Evolutionary conservation across 202 grass and related monocot species (phyloP).

Genomic region (Brachypodium distachyon): DNA sequence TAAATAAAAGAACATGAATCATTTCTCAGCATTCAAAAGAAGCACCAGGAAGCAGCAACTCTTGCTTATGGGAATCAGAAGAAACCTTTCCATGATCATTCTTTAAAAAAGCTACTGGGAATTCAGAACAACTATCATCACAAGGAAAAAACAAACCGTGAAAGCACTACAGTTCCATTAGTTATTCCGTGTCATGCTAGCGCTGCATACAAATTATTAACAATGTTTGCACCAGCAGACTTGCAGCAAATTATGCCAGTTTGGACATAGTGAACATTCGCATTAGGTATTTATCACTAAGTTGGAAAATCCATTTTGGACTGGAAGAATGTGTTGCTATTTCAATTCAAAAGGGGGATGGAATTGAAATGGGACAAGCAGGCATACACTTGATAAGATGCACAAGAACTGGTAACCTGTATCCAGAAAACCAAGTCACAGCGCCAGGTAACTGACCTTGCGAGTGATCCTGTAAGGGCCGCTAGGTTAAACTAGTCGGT

Average conservation of each 20-base stretch:
- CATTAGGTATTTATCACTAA: neutral
- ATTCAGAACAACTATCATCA: slow-evolving; percentile 8
- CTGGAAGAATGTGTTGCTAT: neutral
- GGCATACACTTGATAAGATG: neutral
- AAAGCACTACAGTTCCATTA: neutral
- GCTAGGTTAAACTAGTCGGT: neutral
- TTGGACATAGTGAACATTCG: neutral
- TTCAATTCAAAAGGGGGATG: neutral
- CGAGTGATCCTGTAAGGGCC: neutral
- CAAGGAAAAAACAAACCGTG: neutral
- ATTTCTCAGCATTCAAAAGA: slow-evolving; percentile 30
- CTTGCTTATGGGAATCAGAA: slow-evolving; percentile 13
- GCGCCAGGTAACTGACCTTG: neutral
- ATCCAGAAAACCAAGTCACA: neutral
- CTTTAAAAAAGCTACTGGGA: slow-evolving; percentile 8
- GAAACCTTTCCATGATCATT: slow-evolving; percentile 12
- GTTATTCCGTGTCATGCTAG: neutral
- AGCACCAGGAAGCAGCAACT: slow-evolving; percentile 3
- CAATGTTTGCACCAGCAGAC: neutral
- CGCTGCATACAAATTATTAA: neutral
- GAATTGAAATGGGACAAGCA: neutral
- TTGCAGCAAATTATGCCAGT: neutral
- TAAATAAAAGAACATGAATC: neutral
- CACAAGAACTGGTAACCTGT: neutral
- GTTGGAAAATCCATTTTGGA: neutral